Evolutionary conservation across 2,329 filamentous ascomycete species (phyloP).

Genomic region (Monilinia aucupariae): DNA sequence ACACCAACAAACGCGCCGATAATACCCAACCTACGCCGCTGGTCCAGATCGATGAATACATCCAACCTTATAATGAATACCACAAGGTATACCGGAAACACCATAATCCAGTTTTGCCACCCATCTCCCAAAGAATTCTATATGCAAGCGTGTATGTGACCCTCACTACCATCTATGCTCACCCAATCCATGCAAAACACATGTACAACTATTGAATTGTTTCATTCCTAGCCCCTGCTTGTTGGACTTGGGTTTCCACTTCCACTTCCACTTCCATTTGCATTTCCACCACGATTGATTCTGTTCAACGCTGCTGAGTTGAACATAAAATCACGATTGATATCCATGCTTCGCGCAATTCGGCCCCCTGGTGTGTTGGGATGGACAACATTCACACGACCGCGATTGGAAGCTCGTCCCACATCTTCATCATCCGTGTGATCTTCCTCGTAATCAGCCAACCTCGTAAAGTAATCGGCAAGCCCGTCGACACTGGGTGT

Average conservation of each 20-base stretch:
- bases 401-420: constrained; percentile 24
- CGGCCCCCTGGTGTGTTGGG: constrained; percentile 34
- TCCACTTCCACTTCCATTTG: background rate
- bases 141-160: constrained; percentile 1
- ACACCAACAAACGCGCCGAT: background rate
- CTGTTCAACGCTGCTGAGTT: constrained; percentile 17
- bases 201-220: background rate
- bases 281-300: background rate
- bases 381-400: constrained; percentile 34
- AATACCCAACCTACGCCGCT: background rate
- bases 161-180: background rate
- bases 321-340: constrained; percentile 35
- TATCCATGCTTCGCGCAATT: constrained; percentile 35
- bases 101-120: constrained; percentile 2
- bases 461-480: constrained; percentile 63
- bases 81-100: constrained; percentile 2
- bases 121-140: background rate
- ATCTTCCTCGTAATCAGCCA: constrained; percentile 34
- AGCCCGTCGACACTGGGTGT: constrained; percentile 48
- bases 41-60: background rate
- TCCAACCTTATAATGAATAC: background rate
- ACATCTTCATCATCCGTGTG: constrained; percentile 32
- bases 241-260: background rate
- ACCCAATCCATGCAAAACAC: background rate
- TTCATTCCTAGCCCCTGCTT: background rate